Evolutionary conservation across 768 basidiomycete species (phyloP).

Genomic region (Termitomyces sp.): DNA sequence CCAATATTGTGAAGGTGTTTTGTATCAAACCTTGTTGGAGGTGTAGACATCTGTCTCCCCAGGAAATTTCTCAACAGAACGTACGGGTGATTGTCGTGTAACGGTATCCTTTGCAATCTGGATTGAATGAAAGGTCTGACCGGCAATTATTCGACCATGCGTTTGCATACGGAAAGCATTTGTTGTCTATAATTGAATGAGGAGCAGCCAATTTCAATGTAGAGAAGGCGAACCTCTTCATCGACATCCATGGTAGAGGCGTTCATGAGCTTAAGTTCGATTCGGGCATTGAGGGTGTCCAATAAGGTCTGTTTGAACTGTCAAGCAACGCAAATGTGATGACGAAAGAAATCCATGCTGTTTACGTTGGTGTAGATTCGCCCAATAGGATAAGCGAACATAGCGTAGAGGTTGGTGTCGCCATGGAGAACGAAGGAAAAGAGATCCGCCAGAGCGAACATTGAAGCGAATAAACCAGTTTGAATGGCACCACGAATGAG

Average conservation of each 20-base stretch:
- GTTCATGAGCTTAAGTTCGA: conserved; percentile 27
- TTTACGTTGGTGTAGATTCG: conserved; percentile 40
- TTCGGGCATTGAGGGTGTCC: conserved; percentile 41
- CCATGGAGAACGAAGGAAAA: conserved; percentile 35
- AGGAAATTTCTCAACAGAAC: conserved; percentile 19
- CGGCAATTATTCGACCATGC: conserved; percentile 18
- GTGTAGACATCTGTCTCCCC: conserved; percentile 15
- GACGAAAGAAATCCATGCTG: conserved; percentile 8
- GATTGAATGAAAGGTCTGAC: conserved; percentile 23
- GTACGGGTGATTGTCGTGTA: conserved; percentile 16
- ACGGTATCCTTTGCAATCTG: conserved; percentile 24
- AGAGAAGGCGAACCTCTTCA: conserved; percentile 18
- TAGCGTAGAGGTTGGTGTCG: conserved; percentile 27
- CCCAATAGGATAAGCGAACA: conserved; percentile 26
- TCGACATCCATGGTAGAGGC: conserved; percentile 26
- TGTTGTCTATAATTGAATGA: conserved; percentile 10
- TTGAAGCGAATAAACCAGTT: conserved; percentile 49
- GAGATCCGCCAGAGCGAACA: conserved; percentile 50
- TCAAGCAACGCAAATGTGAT: neutral
- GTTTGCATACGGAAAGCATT: conserved; percentile 24
- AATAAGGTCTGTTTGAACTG: conserved; percentile 33
- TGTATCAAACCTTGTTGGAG: conserved; percentile 4
- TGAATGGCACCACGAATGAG: conserved; percentile 54
- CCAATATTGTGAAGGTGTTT: neutral
- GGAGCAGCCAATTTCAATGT: neutral